Evolutionary conservation across 805 yeast species (phyloP), one percentile per base, ranked within the genome.

Genomic region (Starmerella roubikii): DNA sequence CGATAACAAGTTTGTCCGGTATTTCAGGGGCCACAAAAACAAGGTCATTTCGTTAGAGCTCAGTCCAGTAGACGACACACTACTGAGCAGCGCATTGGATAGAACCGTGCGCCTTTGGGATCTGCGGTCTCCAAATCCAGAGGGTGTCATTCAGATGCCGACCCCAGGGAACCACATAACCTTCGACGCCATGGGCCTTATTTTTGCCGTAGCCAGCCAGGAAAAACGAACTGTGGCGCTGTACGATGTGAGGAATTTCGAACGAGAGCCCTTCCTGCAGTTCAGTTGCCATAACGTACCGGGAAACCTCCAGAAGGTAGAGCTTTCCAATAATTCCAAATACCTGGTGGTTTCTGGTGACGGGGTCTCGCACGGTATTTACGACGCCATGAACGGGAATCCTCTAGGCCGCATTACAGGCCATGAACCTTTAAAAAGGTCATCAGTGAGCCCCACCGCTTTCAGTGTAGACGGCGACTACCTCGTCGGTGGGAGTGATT

Each of bases 21-120:
- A 88, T 58, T 91, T 84, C 61, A 68, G 71, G 45, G 97, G 96
- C 1, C 98, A 91, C 57, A 74, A 75, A 36, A 81, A 72, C 12
- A 69, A 74, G 44, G 95, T 91, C 3, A 70, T 72, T 4, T 69
- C 74, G 8, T 57, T 91, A 4, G 84, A 79, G 56, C 71, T 84
- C 51, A 72, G 76, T 34, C 94, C 93, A 0, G 63, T 71, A 4
- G 67, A 68, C 39, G 85, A 78, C 51, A 59, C 69, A 11, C 71
- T 81, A 53, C 50, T 81, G 9, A 74, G 81, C 31, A 67, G 86
- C 0, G 71, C 93, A 0, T 56, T 70, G 40, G 98, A 91, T 56
- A 70, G 77, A 38, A 74, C 94, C 0, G 80, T 85, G 1, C 72
- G 91, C 46, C 49, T 81, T 6, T 91, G 98, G 98, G 97, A 91